Base-by-base conservation (phyloP, 1,284 basidiomycete species). In the Pseudozyma sp. region DNA sequence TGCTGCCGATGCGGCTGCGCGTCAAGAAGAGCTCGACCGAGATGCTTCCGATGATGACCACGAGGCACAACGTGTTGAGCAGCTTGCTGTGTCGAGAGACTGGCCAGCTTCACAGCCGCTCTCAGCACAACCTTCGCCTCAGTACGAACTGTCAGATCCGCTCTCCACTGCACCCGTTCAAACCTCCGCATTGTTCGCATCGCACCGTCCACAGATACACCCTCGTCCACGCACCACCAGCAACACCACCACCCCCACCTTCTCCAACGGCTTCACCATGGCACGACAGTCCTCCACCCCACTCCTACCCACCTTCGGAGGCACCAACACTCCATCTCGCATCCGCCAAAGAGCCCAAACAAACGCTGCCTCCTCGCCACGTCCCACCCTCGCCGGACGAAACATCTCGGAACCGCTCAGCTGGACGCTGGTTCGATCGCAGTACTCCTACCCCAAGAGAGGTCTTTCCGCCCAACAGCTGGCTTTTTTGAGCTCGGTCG, bases 401-500 rank as follows among this genome's bases (percentile, higher is more conserved):
- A 52, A 62, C 35, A 69, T 68, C 42, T 69, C 67, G 6, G 72
- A 75, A 45, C 72, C 72, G 4, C 61, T 75, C n/a, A 67, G 57
- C 42, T 63, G 62, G 67, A 70, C 67, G 0, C 31, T 69, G 44
- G 63, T 75, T 2, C 62, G 68, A 17, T 67, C 66, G 43, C 72
- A 71, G 47, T 75, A 71, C 24, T 55, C 57, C 6, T 68, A 61
- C 7, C 72, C 72, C 5, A 75, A 68, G 13, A 52, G 72, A 2
- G 72, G 72, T 0, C 34, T 62, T 17, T 70, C 71, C 5, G 43
- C 67, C 6, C 46, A 77, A 24, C 75, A 77, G 61, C 24, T 70
- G 44, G 46, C 39, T 1, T 77, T 77, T 29, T 44, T 77, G 31
- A 70, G 64, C 54, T 77, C 71, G 35, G 71, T 70, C 31, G 75